These are phyloP conservation scores for Catharanthus roseus DNA, from an alignment of 257 asterid species.

Conservation along the genomic window DNA sequence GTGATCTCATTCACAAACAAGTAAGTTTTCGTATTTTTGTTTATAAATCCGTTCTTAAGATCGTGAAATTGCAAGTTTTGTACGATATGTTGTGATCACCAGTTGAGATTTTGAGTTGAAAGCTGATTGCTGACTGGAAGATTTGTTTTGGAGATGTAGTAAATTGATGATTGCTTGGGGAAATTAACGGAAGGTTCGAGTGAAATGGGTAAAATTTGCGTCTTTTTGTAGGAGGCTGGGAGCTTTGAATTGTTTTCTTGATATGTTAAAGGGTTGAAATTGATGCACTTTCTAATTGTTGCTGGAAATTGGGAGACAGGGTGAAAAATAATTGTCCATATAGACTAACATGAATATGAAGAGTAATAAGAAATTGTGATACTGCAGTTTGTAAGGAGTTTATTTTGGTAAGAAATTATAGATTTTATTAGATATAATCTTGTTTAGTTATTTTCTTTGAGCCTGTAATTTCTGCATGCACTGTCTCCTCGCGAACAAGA, in stretches of 20 bases:
- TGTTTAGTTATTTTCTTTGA: neutral
- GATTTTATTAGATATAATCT: neutral
- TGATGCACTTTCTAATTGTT: neutral
- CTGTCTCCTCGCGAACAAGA: neutral
- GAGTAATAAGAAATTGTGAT: neutral
- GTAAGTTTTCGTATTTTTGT: constrained; percentile 22
- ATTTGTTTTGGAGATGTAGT: neutral
- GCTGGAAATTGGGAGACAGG: neutral
- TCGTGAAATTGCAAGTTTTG: neutral
- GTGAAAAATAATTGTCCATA: neutral
- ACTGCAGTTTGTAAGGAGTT: neutral
- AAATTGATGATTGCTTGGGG: neutral
- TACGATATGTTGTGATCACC: neutral
- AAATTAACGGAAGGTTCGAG: neutral
- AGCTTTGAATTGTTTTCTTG: neutral
- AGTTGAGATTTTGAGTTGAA: neutral
- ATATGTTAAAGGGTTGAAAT: neutral
- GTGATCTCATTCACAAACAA: constrained; percentile 85
- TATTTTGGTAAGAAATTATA: neutral
- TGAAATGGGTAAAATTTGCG: neutral
- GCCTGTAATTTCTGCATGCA: neutral
- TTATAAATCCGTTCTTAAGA: neutral
- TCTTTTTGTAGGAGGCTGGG: neutral
- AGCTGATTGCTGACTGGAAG: neutral
- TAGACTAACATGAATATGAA: neutral